Base-by-base conservation (phyloP, 1,284 basidiomycete genomes). In the Apiotrichum brassicae region DNA sequence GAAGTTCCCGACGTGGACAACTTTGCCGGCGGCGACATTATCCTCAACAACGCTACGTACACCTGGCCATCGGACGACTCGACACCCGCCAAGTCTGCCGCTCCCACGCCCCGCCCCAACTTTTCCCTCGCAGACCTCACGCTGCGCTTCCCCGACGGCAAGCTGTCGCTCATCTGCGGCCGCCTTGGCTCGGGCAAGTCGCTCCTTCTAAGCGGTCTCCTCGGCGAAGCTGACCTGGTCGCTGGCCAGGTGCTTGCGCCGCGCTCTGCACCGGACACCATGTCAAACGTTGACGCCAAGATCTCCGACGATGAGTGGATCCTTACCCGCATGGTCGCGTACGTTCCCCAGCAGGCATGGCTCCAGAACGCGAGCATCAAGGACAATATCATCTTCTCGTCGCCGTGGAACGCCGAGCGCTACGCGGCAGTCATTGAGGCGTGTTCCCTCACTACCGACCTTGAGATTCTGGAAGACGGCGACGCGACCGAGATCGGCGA, bases 371-470 rank as follows among this genome's bases (percentile, higher is more conserved):
- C 89, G 0, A 88, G 86, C 4, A 91, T 97, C 70, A 85, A 85
- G 78, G 88, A 94, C 43, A 97, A 97, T 61, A 94, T 97, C 57
- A 72, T 95, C 20, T 97, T 97, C 72, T 87, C 84, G 51, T 76
- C 89, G 22, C 88, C 88, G 0, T 89, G 80, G 59, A 79, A 89
- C 54, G 81, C 84, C 61, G 79, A 82, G 45, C 80, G 91, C 3
- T 94, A 94, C 64, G 76, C 81, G 45, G 80, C 79, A 53, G 88
- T 87, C 2, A 72, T 95, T 9, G 83, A 86, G 64, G 78, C 77
- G 0, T 93, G 88, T 64, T 85, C 86, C 0, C 72, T 94, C 39
- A 75, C 84, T 25, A 80, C 79, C 34, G 94, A 98, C 68, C 78
- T 97, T 38, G 80, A 84, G 49, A 92, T 97, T 48, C 77, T 97